Evolutionary conservation across 768 basidiomycete genomes (phyloP).

Genomic region (Naganishia antarctica): DNA sequence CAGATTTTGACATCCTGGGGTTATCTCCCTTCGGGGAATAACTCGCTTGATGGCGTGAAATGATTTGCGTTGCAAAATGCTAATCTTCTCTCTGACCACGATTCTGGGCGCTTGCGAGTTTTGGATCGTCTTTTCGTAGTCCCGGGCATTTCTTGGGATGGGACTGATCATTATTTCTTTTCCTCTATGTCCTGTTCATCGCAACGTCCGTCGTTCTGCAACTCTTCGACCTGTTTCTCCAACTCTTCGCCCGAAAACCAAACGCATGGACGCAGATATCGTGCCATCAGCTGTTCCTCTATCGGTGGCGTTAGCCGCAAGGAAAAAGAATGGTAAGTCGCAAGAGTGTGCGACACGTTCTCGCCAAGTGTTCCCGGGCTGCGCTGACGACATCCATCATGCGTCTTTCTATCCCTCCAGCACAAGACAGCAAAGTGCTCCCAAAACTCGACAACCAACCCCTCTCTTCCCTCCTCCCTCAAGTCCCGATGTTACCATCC

Average conservation of each 20-base stretch:
- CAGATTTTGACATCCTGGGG: constrained; percentile 15
- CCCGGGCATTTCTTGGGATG: not conserved
- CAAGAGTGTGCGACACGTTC: not conserved
- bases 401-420: not conserved
- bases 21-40: not conserved
- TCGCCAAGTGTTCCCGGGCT: too few species aligned
- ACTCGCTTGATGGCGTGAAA: constrained; percentile 3
- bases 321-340: constrained; percentile 25
- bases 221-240: not conserved
- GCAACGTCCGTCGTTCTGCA: not conserved
- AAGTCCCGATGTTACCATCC: constrained; percentile 5
- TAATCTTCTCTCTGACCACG: constrained; percentile 49
- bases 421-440: not conserved
- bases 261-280: constrained; percentile 35
- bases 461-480: constrained; percentile 14
- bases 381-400: too few species aligned
- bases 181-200: not conserved
- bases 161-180: not conserved
- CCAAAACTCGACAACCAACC: constrained; percentile 12
- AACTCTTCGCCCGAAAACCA: too few species aligned
- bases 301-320: constrained; percentile 30
- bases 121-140: too few species aligned
- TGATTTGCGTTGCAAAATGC: constrained; percentile 33
- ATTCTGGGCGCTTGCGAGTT: not conserved
- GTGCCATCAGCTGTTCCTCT: constrained; percentile 42